Conservation (phyloP, 805 yeast species). For the Pachysolen tannophilus region DNA sequence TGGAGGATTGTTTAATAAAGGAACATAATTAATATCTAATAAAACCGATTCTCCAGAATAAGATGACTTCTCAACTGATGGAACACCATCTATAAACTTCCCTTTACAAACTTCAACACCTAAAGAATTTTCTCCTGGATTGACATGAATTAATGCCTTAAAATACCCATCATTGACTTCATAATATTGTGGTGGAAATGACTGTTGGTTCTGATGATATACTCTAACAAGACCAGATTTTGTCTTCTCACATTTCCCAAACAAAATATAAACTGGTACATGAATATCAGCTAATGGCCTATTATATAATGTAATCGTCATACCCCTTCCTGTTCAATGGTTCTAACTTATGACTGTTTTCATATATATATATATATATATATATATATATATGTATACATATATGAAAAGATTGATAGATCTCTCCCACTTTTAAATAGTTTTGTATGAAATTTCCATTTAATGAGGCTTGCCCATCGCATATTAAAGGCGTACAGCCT, state of each 20-base stretch:
- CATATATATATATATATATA: too few species aligned
- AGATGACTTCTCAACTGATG: neutral
- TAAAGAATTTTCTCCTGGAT: slow-evolving; percentile 59
- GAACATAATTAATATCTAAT: slow-evolving; percentile 37
- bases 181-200: slow-evolving; percentile 60
- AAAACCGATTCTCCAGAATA: slow-evolving; percentile 8
- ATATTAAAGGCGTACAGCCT: too few species aligned
- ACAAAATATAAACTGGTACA: slow-evolving; percentile 41
- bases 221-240: slow-evolving; percentile 32
- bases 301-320: slow-evolving; percentile 24
- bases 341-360: neutral
- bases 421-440: too few species aligned
- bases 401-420: too few species aligned
- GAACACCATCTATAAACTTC: too few species aligned
- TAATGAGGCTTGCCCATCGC: too few species aligned
- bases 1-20: slow-evolving; percentile 59
- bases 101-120: slow-evolving; percentile 2
- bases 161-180: slow-evolving; percentile 67
- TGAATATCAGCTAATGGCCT: slow-evolving; percentile 27
- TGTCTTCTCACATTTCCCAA: slow-evolving; percentile 29
- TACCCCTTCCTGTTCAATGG: slow-evolving; percentile 3
- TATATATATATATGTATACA: too few species aligned
- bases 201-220: slow-evolving; percentile 29
- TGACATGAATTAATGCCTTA: slow-evolving; percentile 66
- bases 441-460: too few species aligned